A percentile compares a stretch with the other conserved stretches of the same genome.
Evolutionary conservation across 106 monocot genomes (phyloP).

Genomic region (Agapanthus africanus): DNA sequence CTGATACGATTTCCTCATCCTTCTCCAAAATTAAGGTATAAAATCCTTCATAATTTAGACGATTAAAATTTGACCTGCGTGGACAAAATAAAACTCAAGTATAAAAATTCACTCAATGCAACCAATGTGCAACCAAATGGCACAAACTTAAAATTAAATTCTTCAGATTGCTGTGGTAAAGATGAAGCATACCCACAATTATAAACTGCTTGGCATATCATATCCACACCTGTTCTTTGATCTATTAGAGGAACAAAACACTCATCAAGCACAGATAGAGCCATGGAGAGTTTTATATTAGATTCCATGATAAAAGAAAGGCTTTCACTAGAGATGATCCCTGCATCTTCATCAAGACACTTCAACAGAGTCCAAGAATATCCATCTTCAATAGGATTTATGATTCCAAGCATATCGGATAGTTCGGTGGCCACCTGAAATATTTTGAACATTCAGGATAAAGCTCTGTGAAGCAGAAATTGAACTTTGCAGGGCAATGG

Average conservation of each 20-base stretch:
- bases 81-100: neutral
- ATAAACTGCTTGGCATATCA: conserved; percentile 61
- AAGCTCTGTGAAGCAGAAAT: neutral
- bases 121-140: neutral
- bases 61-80: conserved; percentile 46
- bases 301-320: conserved; percentile 29
- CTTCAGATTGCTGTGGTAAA: neutral
- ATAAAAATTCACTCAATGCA: neutral
- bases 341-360: conserved; percentile 34
- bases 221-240: conserved; percentile 44
- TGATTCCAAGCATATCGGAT: conserved; percentile 31
- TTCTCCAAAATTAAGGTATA: conserved; percentile 49
- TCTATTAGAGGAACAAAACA: conserved; percentile 57
- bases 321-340: conserved; percentile 10
- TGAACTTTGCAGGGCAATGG: neutral
- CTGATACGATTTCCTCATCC: conserved; percentile 48
- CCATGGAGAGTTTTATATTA: conserved; percentile 52
- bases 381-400: conserved; percentile 35
- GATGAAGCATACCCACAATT: conserved; percentile 46
- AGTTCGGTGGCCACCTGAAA: conserved; percentile 39
- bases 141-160: neutral
- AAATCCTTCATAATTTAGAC: conserved; percentile 49
- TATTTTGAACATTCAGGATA: neutral
- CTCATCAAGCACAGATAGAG: conserved; percentile 43
- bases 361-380: conserved; percentile 58